Evolutionary conservation across 116 monocot genomes (phyloP), one percentile per base, ranked within the genome.

Genomic region (Zostera marina): DNA sequence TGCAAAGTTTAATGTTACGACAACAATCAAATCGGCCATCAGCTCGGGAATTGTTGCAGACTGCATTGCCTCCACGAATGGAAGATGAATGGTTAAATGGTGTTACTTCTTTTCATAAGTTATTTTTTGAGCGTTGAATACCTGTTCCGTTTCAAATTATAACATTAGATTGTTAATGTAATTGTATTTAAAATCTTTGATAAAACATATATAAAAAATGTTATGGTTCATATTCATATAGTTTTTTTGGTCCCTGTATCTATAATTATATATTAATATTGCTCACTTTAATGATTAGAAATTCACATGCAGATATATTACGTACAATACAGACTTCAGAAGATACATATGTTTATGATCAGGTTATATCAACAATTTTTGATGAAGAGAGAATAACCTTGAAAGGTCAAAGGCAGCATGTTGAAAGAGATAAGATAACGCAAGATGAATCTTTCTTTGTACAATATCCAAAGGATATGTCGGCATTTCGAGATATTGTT

Each of bases 41-140:
- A 56, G 94, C 88, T 56, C 68, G 42, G 44, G 80, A 88, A 56
- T 62, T 96, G 41, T 46, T 96, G 63, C 84, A 81, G 39, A 61
- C 73, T 72, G 81, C 77, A 42, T 68, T 96, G 54, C 94, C 94
- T 68, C 94, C 94, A 59, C 46, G 89, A 68, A 84, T 88, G 85
- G 88, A 96, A 74, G 89, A 96, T 80, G 94, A 88, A 40, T 96
- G 88, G 94, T 43, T 96, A 57, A 84, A 82, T 68, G 88, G 94
- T 94, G 67, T 41, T n/a, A 17, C 10, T 62, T 59, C 7, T 45
- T 22, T 60, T 60, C 11, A 11, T 9, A 19, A 20, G 16, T 15
- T 6, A 8, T 55, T 7, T 6, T 54, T 13, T 25, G 24, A 4
- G 5, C 10, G 0, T 1, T 26, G 4, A 11, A 12, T 26, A 13